Evolutionary conservation across 2,329 filamentous ascomycete genomes (phyloP), one percentile per base, ranked within the genome.

Genomic region (Neurospora sp.): DNA sequence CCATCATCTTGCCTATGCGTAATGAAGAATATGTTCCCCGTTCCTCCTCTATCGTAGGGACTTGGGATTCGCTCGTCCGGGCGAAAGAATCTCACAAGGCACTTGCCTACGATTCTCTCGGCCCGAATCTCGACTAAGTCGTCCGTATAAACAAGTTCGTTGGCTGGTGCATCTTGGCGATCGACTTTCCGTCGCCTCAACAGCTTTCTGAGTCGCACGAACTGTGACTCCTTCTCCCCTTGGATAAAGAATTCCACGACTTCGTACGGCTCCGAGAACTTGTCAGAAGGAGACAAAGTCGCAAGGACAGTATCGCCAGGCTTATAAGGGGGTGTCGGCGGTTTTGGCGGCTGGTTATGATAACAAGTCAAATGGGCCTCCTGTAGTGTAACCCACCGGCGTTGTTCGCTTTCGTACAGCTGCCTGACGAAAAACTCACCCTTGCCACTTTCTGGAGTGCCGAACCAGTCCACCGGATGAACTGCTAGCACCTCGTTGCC

Each of bases 391-490:
- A 88, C 79, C 82, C 92, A 94, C 17, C 86, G 84, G 2, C 86
- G 85, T 1, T 90, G 83, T 0, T 83, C 79, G 1, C 84, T 83
- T 1, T 88, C 76, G 73, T 92, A 95, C 0, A 87, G 90, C 73
- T 92, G 90, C 0, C 92, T 85, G 2, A 94, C 85, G 71, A 95
- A 92, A 66, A 89, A 87, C 6, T 88, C 85, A 81, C 80, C 0
- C 74, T 75, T 0, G 76, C 77, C 0, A 81, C 82, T 0, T 11
- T 80, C 76, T 0, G 87, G 85, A 1, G 79, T 77, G 0, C 83
- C 83, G 6, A 87, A 86, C 78, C 87, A 89, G 71, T 86, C 82
- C 0, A 94, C 84, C 0, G 82, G 73, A 52, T 91, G 85, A 1
- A 85, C 85, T 0, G 82, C 83, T 0, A 88, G 75, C 0, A 93